Evolutionary conservation across 2,329 filamentous ascomycete species (phyloP).

Genomic region (Penicillium brevicompactum): DNA sequence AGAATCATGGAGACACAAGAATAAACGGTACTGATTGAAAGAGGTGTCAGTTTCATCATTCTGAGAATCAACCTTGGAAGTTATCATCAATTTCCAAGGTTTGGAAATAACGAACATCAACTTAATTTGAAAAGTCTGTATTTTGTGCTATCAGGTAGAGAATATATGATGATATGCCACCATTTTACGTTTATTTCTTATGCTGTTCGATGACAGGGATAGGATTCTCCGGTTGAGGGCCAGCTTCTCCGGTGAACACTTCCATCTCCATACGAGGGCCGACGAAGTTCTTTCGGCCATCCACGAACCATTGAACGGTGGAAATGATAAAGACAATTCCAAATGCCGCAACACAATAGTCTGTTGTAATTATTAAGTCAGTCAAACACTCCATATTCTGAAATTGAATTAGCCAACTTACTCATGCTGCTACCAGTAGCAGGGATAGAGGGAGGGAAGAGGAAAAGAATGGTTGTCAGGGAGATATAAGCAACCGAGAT

Average conservation of each 20-base stretch:
- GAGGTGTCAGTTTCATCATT: too few relatives aligned
- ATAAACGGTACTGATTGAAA: too few relatives aligned
- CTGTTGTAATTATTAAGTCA: slow-evolving; percentile 18
- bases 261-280: slow-evolving; percentile 54
- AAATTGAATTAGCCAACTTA: slow-evolving; percentile 36
- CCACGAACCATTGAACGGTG: slow-evolving; percentile 60
- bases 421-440: slow-evolving; percentile 71
- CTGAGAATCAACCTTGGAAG: too few relatives aligned
- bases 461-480: slow-evolving; percentile 73
- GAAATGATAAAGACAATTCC: slow-evolving; percentile 61
- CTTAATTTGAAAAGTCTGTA: neutral
- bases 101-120: too few relatives aligned
- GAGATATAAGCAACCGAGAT: slow-evolving; percentile 61
- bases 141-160: neutral
- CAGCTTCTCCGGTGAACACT: slow-evolving; percentile 27
- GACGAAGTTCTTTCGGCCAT: slow-evolving; percentile 63
- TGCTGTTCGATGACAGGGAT: slow-evolving; percentile 20
- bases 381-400: neutral
- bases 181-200: slow-evolving; percentile 4
- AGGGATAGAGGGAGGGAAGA: slow-evolving; percentile 70
- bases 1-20: too few relatives aligned
- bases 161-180: neutral
- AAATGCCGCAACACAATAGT: slow-evolving; percentile 56
- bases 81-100: too few relatives aligned
- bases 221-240: slow-evolving; percentile 16